These are phyloP conservation scores for Osmanthus fragrans DNA, from an alignment of 257 asterid genomes.

Conservation along the genomic window DNA sequence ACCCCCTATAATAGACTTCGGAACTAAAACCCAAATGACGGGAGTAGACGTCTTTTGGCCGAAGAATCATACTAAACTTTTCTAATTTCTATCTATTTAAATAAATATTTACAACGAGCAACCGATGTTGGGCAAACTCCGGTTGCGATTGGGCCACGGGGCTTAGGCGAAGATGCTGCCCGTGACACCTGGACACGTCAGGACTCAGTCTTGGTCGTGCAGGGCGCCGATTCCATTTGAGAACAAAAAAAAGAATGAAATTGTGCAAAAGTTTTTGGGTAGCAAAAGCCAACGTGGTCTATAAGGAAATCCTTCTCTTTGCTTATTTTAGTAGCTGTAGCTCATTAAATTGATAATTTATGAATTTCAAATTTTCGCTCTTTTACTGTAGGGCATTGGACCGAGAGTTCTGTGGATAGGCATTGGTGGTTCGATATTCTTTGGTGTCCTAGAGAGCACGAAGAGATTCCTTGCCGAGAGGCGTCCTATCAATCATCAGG, in stretches of 20 bases:
- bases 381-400: constrained; percentile 64
- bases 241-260: background rate
- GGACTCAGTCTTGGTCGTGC: background rate
- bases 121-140: too few relatives aligned
- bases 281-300: background rate
- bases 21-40: too few relatives aligned
- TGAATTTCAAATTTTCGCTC: background rate
- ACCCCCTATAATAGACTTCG: too few relatives aligned
- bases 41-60: too few relatives aligned
- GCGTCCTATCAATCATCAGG: constrained; percentile 41
- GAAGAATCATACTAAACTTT: too few relatives aligned
- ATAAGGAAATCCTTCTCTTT: background rate
- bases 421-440: constrained; percentile 95
- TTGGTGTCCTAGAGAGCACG: constrained; percentile 86
- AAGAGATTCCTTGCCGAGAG: constrained; percentile 65
- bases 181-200: background rate
- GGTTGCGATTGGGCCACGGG: too few relatives aligned
- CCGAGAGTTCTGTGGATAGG: constrained; percentile 99
- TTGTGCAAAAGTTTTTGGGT: background rate
- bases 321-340: constrained; percentile 1
- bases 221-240: background rate
- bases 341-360: background rate
- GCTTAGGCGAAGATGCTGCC: too few relatives aligned
- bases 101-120: too few relatives aligned
- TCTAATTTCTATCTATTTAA: too few relatives aligned